Conservation (phyloP, 805 yeast genomes). For the Teunomyces pallodes region DNA sequence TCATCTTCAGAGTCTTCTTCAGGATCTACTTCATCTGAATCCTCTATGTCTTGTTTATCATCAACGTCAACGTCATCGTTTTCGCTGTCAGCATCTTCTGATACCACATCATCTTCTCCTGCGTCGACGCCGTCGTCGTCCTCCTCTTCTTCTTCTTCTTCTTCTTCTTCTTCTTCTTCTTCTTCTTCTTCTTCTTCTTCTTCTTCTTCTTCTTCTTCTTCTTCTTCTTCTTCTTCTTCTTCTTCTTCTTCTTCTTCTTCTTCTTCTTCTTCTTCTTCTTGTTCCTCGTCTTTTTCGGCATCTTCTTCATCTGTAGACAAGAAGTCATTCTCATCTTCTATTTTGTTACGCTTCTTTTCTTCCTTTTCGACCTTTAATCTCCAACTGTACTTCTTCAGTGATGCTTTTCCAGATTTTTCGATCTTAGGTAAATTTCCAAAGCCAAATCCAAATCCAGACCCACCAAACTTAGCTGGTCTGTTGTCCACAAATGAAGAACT, state of each 20-base stretch:
- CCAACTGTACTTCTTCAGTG: constrained; percentile 70
- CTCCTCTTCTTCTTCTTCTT: constrained; percentile 22
- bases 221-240: constrained; percentile 13
- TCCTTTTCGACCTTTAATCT: constrained; percentile 38
- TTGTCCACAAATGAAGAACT: constrained; percentile 60
- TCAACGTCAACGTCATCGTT: constrained; percentile 10
- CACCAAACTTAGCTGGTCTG: constrained; percentile 61
- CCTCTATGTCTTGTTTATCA: constrained; percentile 7
- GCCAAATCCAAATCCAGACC: constrained; percentile 68
- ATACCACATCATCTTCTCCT: constrained; percentile 12
- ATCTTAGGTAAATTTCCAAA: constrained; percentile 55
- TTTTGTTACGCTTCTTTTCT: constrained; percentile 35
- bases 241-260: constrained; percentile 21
- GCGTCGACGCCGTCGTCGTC: constrained; percentile 18
- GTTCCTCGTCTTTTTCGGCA: constrained; percentile 17
- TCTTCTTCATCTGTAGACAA: constrained; percentile 34
- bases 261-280: constrained; percentile 12
- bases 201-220: constrained; percentile 26
- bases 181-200: constrained; percentile 20
- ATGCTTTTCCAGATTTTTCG: constrained; percentile 20
- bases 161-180: constrained; percentile 15
- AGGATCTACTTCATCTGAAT: constrained; percentile 12
- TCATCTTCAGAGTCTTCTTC: constrained; percentile 28
- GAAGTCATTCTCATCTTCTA: constrained; percentile 66
- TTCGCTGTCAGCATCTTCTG: constrained; percentile 21